Evolutionary conservation across 2,329 filamentous ascomycete genomes (phyloP).

Genomic region (Arthrinium phaeospermum): DNA sequence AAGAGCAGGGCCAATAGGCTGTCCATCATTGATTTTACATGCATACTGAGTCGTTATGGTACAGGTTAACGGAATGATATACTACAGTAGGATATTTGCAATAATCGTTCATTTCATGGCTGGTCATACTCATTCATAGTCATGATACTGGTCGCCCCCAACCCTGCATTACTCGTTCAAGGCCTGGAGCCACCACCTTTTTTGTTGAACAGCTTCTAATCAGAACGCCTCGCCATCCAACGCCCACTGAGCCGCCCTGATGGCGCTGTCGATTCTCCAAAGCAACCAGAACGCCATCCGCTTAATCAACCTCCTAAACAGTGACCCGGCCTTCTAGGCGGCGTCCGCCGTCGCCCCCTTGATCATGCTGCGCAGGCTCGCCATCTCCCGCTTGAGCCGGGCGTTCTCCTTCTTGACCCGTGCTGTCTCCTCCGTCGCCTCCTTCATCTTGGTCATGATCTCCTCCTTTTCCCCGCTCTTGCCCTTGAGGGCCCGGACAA

Average conservation of each 20-base stretch:
- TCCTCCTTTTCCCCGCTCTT: slow-evolving; percentile 80
- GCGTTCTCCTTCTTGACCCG: slow-evolving; percentile 85
- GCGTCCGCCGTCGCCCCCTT: slow-evolving; percentile 38
- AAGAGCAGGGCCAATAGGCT: background rate
- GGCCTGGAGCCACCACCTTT: background rate
- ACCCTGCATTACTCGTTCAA: background rate
- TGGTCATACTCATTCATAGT: slow-evolving; percentile 5
- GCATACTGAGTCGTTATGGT: background rate
- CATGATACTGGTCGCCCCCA: background rate
- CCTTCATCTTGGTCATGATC: slow-evolving; percentile 71
- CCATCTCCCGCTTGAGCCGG: slow-evolving; percentile 80
- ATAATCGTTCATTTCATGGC: slow-evolving; percentile 7
- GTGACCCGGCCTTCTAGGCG: slow-evolving; percentile 17
- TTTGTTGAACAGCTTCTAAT: slow-evolving; percentile 11
- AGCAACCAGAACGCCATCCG: slow-evolving; percentile 20
- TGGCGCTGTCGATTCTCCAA: slow-evolving; percentile 14
- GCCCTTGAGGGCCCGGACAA: slow-evolving; percentile 75
- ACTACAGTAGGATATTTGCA: background rate
- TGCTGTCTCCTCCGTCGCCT: slow-evolving; percentile 77
- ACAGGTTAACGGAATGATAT: background rate
- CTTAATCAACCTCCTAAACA: slow-evolving; percentile 16
- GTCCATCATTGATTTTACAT: background rate
- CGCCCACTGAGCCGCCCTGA: slow-evolving; percentile 3
- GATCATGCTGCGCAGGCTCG: slow-evolving; percentile 66
- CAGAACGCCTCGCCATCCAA: slow-evolving; percentile 12